A percentile compares a stretch with the other conserved stretches of the same genome.
phyloP scores from a whole-genome alignment of 148 eudicot species.

The Rheum nobile region DNA sequence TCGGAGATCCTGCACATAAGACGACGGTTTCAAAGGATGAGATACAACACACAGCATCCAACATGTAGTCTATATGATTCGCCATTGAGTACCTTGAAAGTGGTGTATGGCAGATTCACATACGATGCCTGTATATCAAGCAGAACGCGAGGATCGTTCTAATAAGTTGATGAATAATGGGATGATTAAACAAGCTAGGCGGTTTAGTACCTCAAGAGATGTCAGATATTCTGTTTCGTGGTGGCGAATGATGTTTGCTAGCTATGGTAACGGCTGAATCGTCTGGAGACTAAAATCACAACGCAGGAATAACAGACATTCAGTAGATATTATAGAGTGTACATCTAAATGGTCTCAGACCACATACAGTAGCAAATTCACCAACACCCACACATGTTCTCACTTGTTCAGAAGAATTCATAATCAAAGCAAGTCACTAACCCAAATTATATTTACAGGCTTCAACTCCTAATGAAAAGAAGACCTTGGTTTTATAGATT shows the following conservation, averaged over 20 bases:
- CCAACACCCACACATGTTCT: not conserved
- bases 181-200: not conserved
- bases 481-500: no score
- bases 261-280: slow-evolving; percentile 65
- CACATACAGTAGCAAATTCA: not conserved
- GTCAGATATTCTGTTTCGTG: slow-evolving; percentile 86
- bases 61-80: not conserved
- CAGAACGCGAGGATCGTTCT: not conserved
- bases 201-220: slow-evolving; percentile 60
- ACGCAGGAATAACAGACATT: slow-evolving; percentile 12
- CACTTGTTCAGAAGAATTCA: not conserved
- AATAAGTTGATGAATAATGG: not conserved
- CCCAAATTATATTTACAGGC: not conserved
- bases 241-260: slow-evolving; percentile 64
- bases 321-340: no score
- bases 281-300: slow-evolving; percentile 58
- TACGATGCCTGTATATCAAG: slow-evolving; percentile 60
- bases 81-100: slow-evolving; percentile 62
- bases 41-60: not conserved
- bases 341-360: not conserved
- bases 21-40: not conserved
- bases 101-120: slow-evolving; percentile 77
- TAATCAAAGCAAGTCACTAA: not conserved
- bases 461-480: no score
- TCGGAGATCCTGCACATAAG: slow-evolving; percentile 9